Evolutionary conservation across 2,329 filamentous ascomycete species (phyloP).

Genomic region (Periconia sp.): DNA sequence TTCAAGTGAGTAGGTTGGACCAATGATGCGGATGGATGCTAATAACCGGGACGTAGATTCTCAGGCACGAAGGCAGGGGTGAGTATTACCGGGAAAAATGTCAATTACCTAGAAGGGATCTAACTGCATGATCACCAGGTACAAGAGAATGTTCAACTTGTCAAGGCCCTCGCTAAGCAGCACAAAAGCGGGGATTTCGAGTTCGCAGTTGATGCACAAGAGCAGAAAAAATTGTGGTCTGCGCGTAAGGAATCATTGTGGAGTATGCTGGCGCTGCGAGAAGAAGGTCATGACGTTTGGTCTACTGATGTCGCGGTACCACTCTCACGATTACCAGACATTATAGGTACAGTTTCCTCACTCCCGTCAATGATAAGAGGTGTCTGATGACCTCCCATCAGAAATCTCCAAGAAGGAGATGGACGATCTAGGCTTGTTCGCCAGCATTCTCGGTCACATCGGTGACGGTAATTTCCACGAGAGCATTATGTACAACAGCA

Average conservation of each 20-base stretch:
- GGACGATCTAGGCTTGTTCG: constrained; percentile 82
- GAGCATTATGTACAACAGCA: constrained; percentile 82
- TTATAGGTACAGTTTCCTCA: constrained; percentile 53
- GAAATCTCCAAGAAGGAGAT: constrained; percentile 88
- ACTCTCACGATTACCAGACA: constrained; percentile 62
- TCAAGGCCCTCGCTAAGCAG: constrained; percentile 65
- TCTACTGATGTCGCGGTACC: constrained; percentile 64
- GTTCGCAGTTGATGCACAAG: constrained; percentile 56
- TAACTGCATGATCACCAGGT: constrained; percentile 51
- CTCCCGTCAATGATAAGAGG: background rate
- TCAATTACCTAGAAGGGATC: constrained; percentile 24
- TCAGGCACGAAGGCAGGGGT: constrained; percentile 73
- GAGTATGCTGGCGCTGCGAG: constrained; percentile 60
- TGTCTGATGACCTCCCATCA: constrained; percentile 33
- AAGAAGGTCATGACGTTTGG: constrained; percentile 61
- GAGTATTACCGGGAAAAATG: constrained; percentile 13
- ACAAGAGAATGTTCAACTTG: constrained; percentile 71
- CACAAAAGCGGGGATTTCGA: constrained; percentile 60
- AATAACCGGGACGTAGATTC: constrained; percentile 49
- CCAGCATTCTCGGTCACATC: constrained; percentile 84
- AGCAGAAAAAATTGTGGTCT: constrained; percentile 61
- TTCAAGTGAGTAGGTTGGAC: constrained; percentile 63
- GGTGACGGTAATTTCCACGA: constrained; percentile 96
- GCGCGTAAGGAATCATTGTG: constrained; percentile 63
- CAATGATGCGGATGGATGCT: constrained; percentile 14